phyloP scores from a whole-genome alignment of 1,139 yeast species.

The Kodamaea sp. region DNA sequence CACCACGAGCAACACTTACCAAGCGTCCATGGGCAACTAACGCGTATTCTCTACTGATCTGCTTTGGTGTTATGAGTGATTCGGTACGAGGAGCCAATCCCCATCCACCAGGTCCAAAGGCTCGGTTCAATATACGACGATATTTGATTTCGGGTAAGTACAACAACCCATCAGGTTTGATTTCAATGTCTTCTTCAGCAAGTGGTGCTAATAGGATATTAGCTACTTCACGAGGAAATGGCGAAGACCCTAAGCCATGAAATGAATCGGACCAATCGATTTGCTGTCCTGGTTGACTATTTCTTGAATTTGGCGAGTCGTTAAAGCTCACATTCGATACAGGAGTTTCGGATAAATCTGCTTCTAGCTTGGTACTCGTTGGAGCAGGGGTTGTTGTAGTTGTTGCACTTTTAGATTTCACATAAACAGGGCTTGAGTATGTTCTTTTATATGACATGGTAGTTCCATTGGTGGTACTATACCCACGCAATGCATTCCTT shows the following conservation, averaged over 20 bases:
- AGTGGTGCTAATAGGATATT: slow-evolving; percentile 59
- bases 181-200: slow-evolving; percentile 71
- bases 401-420: slow-evolving; percentile 6
- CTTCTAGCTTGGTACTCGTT: not conserved
- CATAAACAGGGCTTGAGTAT: slow-evolving; percentile 6
- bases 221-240: slow-evolving; percentile 63
- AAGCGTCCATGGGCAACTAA: slow-evolving; percentile 82
- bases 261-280: slow-evolving; percentile 73
- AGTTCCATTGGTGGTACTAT: too few relatives aligned
- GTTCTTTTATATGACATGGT: not conserved
- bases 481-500: too few relatives aligned
- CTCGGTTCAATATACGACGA: slow-evolving; percentile 78
- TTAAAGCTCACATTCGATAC: slow-evolving; percentile 15
- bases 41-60: slow-evolving; percentile 82
- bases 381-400: slow-evolving; percentile 2
- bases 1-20: slow-evolving; percentile 92
- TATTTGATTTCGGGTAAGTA: slow-evolving; percentile 94
- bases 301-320: slow-evolving; percentile 18
- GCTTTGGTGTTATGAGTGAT: slow-evolving; percentile 62
- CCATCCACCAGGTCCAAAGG: slow-evolving; percentile 99
- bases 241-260: slow-evolving; percentile 75
- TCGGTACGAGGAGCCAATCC: slow-evolving; percentile 93
- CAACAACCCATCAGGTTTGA: slow-evolving; percentile 90
- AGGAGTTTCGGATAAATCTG: slow-evolving; percentile 1
- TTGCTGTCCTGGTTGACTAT: slow-evolving; percentile 11